Base-by-base conservation (phyloP, 2,329 filamentous ascomycete genomes). In the Neonectria punicea region DNA sequence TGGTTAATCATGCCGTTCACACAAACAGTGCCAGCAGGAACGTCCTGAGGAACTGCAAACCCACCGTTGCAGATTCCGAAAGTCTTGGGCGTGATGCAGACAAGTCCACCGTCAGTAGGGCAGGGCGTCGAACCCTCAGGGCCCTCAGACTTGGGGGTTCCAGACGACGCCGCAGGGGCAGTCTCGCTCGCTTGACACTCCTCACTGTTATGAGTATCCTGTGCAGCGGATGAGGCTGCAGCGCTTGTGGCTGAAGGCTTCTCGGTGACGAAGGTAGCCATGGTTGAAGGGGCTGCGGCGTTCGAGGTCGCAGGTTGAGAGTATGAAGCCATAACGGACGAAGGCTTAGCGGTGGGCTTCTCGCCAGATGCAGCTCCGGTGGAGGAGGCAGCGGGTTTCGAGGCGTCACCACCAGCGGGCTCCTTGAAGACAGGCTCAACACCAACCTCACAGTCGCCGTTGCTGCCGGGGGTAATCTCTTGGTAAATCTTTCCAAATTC, bases 31-130 rank as follows among this genome's bases (percentile, higher is more conserved):
- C 71, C 73, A 4, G 28, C 43, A 2, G 71, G 57, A 2, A 75
- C 65, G 14, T 32, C 25, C 39, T 68, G 70, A 5, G 71, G 62
- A 41, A 71, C 18, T 1, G 70, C 64, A 71, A 69, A 75, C 0
- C 73, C 73, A 14, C 51, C 14, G 3, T 72, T 74, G 63, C 73
- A 75, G 11, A 75, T 69, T 2, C 73, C 73, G 39, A 74, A 75
- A 8, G 58, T 34, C 6, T 30, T 60, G 5, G 56, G 50, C 0
- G 61, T 53, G n/a, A 75, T 56, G 16, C 73, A 75, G 9, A 70
- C 32, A 2, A 74, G 36, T 16, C 51, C 59, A 1, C 67, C 71
- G 0, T 65, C 61, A 0, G 50, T 20, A 6, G 68, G 61, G 11
- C 73, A 75, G 3, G 70, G 59, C 44, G 63, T 59, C 55, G 65